Evolutionary conservation across 164 flowering plant genomes (phyloP), one percentile per base, ranked within the genome.

Genomic region (Tetracentron sinense): DNA sequence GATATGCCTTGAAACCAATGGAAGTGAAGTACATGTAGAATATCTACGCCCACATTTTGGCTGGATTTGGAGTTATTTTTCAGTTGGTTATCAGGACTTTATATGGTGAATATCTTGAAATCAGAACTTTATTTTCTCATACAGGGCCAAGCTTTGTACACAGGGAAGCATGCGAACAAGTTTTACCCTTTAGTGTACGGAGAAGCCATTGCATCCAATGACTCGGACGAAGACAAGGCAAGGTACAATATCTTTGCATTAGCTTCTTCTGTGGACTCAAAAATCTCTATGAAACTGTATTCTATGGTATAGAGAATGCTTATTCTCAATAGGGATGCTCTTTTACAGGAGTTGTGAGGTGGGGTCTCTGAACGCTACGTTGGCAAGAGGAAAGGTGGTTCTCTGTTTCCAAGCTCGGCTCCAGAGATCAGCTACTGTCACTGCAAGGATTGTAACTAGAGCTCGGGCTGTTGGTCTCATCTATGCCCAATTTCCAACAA

Each of bases 351-450:
- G 75, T 26, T 80, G 84, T 52, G 75, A 66, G 26, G 23, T 28
- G 10, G 83, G 71, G 42, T 72, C 77, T 35, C 63, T 83, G 16
- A 79, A 79, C 70, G 74, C 72, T 0, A 78, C 84, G 19, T 66
- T 78, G 73, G 84, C 75, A 15, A 77, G 64, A 29, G 86, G 88
- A 63, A 82, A 84, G 61, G 76, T 84, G 55, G 71, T 84, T 42
- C 74, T 84, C 42, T 84, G 88, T 63, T 73, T 77, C 62, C 81
- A 79, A 53, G 63, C 82, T 56, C 70, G 68, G 29, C 19, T 56
- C 10, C 82, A 81, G 58, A 72, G 76, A 49, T 69, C 72, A 29
- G 58, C 68, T 21, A 20, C 46, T 15, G 50, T 35, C 29, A 79
- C 81, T 17, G 4, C 56, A 38, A 55, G 25, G 27, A 57, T 76